phyloP scores from a whole-genome alignment of 345 rosid genomes.

The Eucalyptus brandiana region DNA sequence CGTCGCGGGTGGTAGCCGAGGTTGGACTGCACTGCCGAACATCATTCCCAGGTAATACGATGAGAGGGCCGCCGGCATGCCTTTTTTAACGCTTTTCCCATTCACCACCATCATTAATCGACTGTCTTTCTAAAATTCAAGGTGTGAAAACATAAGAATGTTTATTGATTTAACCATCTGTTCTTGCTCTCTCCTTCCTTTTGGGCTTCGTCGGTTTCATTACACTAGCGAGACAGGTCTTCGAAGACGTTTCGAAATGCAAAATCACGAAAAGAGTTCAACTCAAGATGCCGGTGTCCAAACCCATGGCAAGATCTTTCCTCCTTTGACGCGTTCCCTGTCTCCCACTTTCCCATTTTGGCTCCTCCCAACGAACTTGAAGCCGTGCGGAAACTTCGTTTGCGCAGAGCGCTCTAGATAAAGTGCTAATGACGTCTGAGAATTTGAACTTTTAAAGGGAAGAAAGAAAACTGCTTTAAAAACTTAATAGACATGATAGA shows the following conservation, averaged over 20 bases:
- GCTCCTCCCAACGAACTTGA: not conserved
- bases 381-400: not conserved
- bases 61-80: not conserved
- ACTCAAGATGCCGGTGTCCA: not conserved
- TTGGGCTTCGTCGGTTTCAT: not conserved
- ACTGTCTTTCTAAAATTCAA: not conserved
- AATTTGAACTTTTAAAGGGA: not conserved
- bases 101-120: too few species aligned
- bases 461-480: not conserved
- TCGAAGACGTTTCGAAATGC: not conserved
- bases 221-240: not conserved
- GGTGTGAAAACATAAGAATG: not conserved
- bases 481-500: not conserved
- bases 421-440: not conserved
- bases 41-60: not conserved
- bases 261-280: not conserved
- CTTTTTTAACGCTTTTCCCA: not conserved
- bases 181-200: not conserved
- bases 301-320: not conserved
- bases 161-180: not conserved
- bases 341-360: not conserved
- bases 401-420: not conserved
- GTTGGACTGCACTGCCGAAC: not conserved
- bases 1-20: not conserved
- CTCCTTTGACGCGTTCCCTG: not conserved